These are phyloP conservation scores for Mangifera indica DNA, from an alignment of 345 rosid genomes.

Conservation along the genomic window DNA sequence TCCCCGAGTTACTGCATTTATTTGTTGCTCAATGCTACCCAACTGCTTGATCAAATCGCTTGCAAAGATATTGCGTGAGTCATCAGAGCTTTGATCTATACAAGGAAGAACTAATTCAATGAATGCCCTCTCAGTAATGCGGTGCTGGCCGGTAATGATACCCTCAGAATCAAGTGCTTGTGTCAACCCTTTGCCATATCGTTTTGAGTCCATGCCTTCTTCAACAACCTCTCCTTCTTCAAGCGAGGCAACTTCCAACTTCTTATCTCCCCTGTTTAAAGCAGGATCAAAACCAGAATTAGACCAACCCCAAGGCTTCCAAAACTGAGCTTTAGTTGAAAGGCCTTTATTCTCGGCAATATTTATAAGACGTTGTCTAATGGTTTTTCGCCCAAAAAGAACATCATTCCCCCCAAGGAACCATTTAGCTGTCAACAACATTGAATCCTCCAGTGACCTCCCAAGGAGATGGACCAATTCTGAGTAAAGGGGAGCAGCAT, in stretches of 20 bases:
- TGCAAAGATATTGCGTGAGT: slow-evolving; percentile 77
- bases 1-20: slow-evolving; percentile 65
- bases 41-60: slow-evolving; percentile 92
- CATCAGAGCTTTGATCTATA: slow-evolving; percentile 93
- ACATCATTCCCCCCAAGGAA: slow-evolving; percentile 85
- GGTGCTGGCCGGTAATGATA: slow-evolving; percentile 37
- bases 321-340: slow-evolving; percentile 68
- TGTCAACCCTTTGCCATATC: slow-evolving; percentile 39
- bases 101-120: slow-evolving; percentile 89
- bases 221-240: slow-evolving; percentile 97
- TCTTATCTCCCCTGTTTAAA: slow-evolving; percentile 51
- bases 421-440: slow-evolving; percentile 92
- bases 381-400: slow-evolving; percentile 85
- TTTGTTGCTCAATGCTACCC: slow-evolving; percentile 76
- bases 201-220: slow-evolving; percentile 57
- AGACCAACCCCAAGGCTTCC: slow-evolving; percentile 98
- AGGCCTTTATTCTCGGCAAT: slow-evolving; percentile 78
- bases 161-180: slow-evolving; percentile 48
- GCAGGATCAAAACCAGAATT: slow-evolving; percentile 38
- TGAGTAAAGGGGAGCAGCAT: slow-evolving; percentile 90
- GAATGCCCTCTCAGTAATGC: slow-evolving; percentile 80
- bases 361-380: slow-evolving; percentile 78
- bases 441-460: slow-evolving; percentile 91
- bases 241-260: slow-evolving; percentile 52
- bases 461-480: slow-evolving; percentile 96